Conservation (phyloP, 805 yeast species). For the Ogataea pilisensis region DNA sequence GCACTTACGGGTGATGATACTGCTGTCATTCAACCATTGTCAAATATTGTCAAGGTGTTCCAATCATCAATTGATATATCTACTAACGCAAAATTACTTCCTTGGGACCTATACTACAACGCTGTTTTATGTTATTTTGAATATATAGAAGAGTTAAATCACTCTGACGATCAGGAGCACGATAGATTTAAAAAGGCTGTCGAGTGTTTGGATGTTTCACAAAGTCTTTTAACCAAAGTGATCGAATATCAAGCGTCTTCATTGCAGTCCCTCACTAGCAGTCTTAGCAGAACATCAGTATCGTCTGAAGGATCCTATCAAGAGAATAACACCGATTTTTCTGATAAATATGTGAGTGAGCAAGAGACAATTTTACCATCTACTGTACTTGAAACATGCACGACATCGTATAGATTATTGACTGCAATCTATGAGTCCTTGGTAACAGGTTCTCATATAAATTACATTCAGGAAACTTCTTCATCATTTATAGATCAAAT, state of each 20-base stretch:
- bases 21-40: slow-evolving; percentile 39
- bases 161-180: slow-evolving; percentile 15
- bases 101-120: slow-evolving; percentile 45
- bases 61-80: slow-evolving; percentile 33
- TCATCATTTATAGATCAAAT: slow-evolving; percentile 10
- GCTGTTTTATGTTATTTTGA: slow-evolving; percentile 45
- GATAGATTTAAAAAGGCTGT: slow-evolving; percentile 14
- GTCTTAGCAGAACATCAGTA: too few relatives aligned
- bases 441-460: slow-evolving; percentile 4
- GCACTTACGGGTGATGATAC: slow-evolving; percentile 25
- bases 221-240: slow-evolving; percentile 25
- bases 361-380: slow-evolving; percentile 26
- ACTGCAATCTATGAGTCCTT: slow-evolving; percentile 26
- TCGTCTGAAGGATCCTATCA: too few relatives aligned
- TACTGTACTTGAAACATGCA: slow-evolving; percentile 25
- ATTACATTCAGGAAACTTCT: not conserved
- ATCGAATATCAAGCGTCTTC: slow-evolving; percentile 20
- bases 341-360: slow-evolving; percentile 5
- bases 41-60: slow-evolving; percentile 34
- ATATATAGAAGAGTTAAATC: slow-evolving; percentile 36
- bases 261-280: not conserved
- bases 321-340: not conserved
- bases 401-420: slow-evolving; percentile 25
- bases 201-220: slow-evolving; percentile 17
- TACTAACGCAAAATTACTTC: slow-evolving; percentile 8